Conservation (phyloP, 129 eudicot genomes). For the Helichrysum umbraculigerum region DNA sequence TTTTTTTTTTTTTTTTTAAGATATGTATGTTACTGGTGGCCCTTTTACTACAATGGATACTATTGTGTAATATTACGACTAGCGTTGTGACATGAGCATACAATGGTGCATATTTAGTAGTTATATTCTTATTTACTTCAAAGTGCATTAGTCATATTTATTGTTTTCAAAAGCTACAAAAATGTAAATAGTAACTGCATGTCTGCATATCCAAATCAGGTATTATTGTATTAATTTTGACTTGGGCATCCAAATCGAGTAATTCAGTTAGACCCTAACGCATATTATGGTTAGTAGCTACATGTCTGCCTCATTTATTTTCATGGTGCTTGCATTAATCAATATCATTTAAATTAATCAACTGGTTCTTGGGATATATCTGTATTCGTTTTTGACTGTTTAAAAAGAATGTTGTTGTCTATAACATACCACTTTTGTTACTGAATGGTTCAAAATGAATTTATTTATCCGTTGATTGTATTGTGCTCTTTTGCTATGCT, state of each 20-base stretch:
- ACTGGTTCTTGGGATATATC: neutral
- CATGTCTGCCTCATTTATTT: neutral
- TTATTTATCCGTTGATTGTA: neutral
- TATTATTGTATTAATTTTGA: neutral
- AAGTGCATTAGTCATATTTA: neutral
- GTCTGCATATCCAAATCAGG: neutral
- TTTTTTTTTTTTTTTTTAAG: too few relatives aligned
- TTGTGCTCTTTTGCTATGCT: neutral
- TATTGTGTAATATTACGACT: neutral
- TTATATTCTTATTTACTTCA: neutral
- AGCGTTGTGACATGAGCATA: neutral
- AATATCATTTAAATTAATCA: neutral
- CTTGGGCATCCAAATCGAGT: neutral
- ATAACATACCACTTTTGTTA: neutral
- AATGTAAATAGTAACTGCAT: neutral
- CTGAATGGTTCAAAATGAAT: neutral
- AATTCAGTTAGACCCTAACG: neutral
- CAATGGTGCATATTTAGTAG: neutral
- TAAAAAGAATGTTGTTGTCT: neutral
- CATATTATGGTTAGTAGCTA: neutral
- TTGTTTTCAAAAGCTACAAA: neutral
- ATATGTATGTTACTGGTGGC: neutral
- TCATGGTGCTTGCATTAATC: neutral
- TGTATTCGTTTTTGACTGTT: neutral
- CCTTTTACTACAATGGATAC: neutral